Evolutionary conservation across 257 asterid genomes (phyloP).

Genomic region (Jacaranda mimosifolia): DNA sequence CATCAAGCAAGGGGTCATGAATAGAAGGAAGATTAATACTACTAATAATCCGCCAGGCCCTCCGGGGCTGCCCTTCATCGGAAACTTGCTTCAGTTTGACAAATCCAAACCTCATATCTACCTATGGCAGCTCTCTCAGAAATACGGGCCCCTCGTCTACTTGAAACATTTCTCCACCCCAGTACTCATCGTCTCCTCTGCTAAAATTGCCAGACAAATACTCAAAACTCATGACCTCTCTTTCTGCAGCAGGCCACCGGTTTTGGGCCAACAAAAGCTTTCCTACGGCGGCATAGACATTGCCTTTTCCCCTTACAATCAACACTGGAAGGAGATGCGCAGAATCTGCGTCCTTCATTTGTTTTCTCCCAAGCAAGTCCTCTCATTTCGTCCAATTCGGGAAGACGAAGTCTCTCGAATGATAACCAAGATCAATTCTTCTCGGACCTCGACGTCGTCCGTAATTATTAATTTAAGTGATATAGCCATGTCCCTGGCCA

Average conservation of each 20-base stretch:
- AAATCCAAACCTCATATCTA: conserved; percentile 31
- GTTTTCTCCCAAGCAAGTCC: conserved; percentile 42
- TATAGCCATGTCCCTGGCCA: conserved; percentile 41
- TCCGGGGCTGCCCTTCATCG: conserved; percentile 40
- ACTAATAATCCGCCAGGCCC: conserved; percentile 39
- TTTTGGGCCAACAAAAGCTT: conserved; percentile 44
- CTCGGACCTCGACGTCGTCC: not conserved
- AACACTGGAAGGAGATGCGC: conserved; percentile 38
- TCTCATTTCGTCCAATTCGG: conserved; percentile 35
- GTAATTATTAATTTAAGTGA: conserved; percentile 27
- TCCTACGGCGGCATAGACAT: conserved; percentile 48
- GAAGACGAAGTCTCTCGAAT: conserved; percentile 41
- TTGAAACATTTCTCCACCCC: conserved; percentile 37
- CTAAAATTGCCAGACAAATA: conserved; percentile 15
- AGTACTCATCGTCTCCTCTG: conserved; percentile 32
- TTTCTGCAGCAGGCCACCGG: conserved; percentile 40
- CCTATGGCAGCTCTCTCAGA: conserved; percentile 18
- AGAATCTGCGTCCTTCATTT: conserved; percentile 37
- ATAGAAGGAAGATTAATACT: not conserved
- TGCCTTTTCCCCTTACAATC: conserved; percentile 45
- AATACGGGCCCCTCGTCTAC: conserved; percentile 40
- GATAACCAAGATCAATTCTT: conserved; percentile 18
- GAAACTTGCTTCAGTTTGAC: conserved; percentile 44
- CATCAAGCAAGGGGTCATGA: not conserved
- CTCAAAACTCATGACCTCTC: conserved; percentile 38